Evolutionary conservation across 345 rosid genomes (phyloP), one percentile per base, ranked within the genome.

Genomic region (Salix viminalis): DNA sequence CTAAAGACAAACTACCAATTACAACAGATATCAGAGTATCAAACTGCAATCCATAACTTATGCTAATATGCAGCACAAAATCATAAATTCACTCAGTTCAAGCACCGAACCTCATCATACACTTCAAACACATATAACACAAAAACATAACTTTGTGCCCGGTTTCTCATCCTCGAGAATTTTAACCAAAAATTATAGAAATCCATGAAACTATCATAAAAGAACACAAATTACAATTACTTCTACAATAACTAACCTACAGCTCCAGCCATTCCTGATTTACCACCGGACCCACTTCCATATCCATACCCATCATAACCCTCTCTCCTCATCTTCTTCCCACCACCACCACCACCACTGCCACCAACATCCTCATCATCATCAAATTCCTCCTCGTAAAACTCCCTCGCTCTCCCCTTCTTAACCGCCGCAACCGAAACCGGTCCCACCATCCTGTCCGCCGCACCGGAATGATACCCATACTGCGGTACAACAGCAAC

Each of bases 271-370:
- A 83, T 77, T 69, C 87, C 88, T n/a, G 72, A 21, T 84, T 83
- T 90, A 58, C 94, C 96, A 71, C 88, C 87, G 15, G 89, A 85
- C 50, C 87, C 91, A 50, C 83, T 77, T 21, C 84, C 83, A 41
- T 83, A 84, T 65, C 87, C 87, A 74, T 85, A 91, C 6, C 86
- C 90, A 0, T 86, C 91, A 79, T 69, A 85, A 23, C 88, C 92
- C 48, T 92, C 98, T 79, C 94, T 92, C 85, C 99, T 86, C 18
- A 79, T 21, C 79, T 90, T 96, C 91, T 94, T 94, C 74, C 90
- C 94, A 77, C 82, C 82, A 19, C 89, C 84, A 11, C 92, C 88
- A 32, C 34, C 34, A 18, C 87, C 75, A 15, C 82, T 46, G 30
- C 82, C 71, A 6, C 78, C 83, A 18, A 16, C 42, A 10, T 84